Percentiles rank a stretch among this genome's conserved stretches.
phyloP scores from a whole-genome alignment of 768 basidiomycete genomes.

The Podaxis sp. region DNA sequence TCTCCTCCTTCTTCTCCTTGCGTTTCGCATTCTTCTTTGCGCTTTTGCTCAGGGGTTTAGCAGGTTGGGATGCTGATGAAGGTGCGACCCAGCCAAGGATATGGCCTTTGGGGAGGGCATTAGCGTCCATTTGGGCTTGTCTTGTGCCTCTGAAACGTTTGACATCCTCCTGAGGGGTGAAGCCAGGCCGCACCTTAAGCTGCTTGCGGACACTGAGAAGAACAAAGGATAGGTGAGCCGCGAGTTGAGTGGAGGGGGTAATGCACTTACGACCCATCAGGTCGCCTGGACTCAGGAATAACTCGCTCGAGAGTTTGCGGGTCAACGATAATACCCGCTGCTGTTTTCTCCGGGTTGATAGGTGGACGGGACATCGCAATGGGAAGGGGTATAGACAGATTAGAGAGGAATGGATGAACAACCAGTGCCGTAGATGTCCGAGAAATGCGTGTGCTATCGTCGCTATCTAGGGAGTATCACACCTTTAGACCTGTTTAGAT shows the following conservation, averaged over 20 bases:
- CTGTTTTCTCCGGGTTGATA: conserved; percentile 63
- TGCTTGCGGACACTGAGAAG: conserved; percentile 73
- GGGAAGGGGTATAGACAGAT: conserved; percentile 5
- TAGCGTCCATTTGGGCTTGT: conserved; percentile 68
- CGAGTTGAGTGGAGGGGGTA: conserved; percentile 13
- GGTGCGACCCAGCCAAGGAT: conserved; percentile 79
- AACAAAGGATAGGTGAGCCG: conserved; percentile 12
- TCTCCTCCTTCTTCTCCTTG: conserved; percentile 62
- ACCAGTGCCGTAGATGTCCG: neutral
- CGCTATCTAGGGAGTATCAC: neutral
- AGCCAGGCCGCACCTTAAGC: conserved; percentile 86
- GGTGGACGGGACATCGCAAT: conserved; percentile 70
- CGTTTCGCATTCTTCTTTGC: conserved; percentile 80
- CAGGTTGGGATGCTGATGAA: conserved; percentile 30
- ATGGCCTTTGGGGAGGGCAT: conserved; percentile 67
- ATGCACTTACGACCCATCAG: conserved; percentile 77
- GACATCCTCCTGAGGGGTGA: conserved; percentile 92
- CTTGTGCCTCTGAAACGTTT: conserved; percentile 78
- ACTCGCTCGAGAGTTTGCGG: conserved; percentile 85
- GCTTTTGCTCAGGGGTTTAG: conserved; percentile 67
- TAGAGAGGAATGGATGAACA: conserved; percentile 6
- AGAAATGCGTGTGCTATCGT: neutral
- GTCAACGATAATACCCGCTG: conserved; percentile 79
- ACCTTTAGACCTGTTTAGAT: neutral
- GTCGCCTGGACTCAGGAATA: conserved; percentile 76